These are phyloP conservation scores for Nothophytophthora sp. DNA, from an alignment of 352 stramenopile species.

Conservation along the genomic window DNA sequence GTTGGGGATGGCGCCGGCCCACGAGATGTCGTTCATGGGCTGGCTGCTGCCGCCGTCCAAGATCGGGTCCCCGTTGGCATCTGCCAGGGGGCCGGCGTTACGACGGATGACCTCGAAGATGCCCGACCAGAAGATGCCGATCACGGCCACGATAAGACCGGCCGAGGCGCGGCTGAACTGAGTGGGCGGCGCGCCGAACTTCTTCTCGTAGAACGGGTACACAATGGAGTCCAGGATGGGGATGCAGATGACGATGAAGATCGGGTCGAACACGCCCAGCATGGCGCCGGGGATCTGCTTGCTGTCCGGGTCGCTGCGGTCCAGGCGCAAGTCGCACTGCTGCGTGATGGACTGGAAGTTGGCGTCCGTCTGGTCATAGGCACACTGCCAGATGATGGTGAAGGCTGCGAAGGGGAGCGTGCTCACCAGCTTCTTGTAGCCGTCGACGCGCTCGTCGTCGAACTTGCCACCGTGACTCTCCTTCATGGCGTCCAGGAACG, in stretches of 20 bases:
- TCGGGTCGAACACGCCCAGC: conserved; percentile 49
- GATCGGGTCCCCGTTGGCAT: conserved; percentile 30
- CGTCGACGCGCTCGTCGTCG: conserved; percentile 42
- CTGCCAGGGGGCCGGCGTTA: conserved; percentile 36
- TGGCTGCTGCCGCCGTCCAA: conserved; percentile 36
- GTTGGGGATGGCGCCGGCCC: conserved; percentile 45
- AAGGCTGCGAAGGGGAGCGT: conserved; percentile 57
- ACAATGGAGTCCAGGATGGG: conserved; percentile 36
- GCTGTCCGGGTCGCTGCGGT: conserved; percentile 26
- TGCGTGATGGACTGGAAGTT: conserved; percentile 75
- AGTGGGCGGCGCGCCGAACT: conserved; percentile 20
- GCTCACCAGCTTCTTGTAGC: conserved; percentile 60
- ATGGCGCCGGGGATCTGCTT: conserved; percentile 52
- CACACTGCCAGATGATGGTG: conserved; percentile 63
- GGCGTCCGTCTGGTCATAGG: conserved; percentile 62
- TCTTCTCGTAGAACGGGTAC: conserved; percentile 38
- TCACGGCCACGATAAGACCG: conserved; percentile 23
- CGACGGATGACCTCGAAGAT: conserved; percentile 52
- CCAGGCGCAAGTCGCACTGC: conserved; percentile 57
- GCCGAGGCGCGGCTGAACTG: conserved; percentile 28
- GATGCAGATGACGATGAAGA: conserved; percentile 36
- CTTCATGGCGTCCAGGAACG: conserved; percentile 42
- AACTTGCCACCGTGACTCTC: conserved; percentile 35
- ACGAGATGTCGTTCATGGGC: conserved; percentile 62
- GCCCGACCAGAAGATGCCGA: conserved; percentile 35